Evolutionary conservation across 1,284 basidiomycete genomes (phyloP).

Genomic region (Pascua guehoae): DNA sequence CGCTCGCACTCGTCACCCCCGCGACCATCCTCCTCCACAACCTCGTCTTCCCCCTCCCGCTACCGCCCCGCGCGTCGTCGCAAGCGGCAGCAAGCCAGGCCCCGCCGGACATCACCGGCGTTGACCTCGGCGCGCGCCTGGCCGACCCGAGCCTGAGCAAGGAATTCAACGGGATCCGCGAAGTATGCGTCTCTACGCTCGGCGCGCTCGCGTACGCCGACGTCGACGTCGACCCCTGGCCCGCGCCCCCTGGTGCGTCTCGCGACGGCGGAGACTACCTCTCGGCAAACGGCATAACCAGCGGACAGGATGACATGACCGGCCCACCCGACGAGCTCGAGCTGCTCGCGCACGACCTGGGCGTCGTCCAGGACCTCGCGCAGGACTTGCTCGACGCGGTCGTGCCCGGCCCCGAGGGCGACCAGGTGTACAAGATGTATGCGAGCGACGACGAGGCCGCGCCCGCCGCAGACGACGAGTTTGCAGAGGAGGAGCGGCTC

Average conservation of each 20-base stretch:
- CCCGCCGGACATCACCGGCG: constrained; percentile 21
- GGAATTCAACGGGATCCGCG: constrained; percentile 64
- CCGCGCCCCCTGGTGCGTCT: too few species aligned
- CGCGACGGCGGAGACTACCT: too few species aligned
- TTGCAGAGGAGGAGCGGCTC: constrained; percentile 11
- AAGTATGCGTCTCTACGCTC: constrained; percentile 70
- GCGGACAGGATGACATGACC: not conserved
- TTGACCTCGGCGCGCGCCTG: constrained; percentile 30
- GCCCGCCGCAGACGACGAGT: constrained; percentile 10
- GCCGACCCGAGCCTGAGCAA: constrained; percentile 19
- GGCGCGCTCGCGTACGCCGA: constrained; percentile 69
- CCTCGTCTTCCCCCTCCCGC: constrained; percentile 35
- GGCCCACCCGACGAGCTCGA: not conserved
- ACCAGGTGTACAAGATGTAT: constrained; percentile 66
- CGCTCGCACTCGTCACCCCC: constrained; percentile 27
- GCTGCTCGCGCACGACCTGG: constrained; percentile 9
- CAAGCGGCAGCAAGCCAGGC: not conserved
- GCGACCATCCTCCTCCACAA: constrained; percentile 38
- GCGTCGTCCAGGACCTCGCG: constrained; percentile 55
- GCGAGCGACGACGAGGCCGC: constrained; percentile 24
- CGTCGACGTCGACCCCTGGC: constrained; percentile 45
- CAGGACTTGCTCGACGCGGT: constrained; percentile 66
- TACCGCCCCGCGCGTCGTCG: not conserved
- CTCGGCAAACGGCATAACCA: constrained; percentile 2
- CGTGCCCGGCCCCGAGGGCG: constrained; percentile 65